A percentile compares a stretch with the other conserved stretches of the same genome.
phyloP scores from a whole-genome alignment of 768 basidiomycete genomes.

The Suillus paluster region DNA sequence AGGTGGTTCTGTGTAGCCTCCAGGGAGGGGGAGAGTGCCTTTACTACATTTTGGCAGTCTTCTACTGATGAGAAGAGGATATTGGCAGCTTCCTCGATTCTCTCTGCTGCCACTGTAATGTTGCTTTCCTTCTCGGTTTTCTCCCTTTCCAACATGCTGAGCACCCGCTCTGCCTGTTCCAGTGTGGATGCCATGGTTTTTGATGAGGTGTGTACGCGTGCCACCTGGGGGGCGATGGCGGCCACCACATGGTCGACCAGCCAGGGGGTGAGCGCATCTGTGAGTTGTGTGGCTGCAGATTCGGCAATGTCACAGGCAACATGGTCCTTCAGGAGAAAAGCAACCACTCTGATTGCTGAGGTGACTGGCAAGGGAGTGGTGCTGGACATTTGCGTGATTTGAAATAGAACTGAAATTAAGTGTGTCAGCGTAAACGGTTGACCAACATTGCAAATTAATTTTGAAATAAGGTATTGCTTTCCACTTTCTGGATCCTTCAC shows the following conservation, averaged over 20 bases:
- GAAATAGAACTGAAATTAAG: background rate
- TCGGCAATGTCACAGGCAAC: background rate
- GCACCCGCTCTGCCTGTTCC: background rate
- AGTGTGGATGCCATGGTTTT: background rate
- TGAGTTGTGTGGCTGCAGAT: background rate
- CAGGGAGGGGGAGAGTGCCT: background rate
- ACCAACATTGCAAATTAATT: background rate
- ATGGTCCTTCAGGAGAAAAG: background rate
- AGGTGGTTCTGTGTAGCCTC: background rate
- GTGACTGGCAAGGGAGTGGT: background rate
- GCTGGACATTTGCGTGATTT: constrained; percentile 1
- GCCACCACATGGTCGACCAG: background rate
- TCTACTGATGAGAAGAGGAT: background rate
- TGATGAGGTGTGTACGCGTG: background rate
- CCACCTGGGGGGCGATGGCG: background rate
- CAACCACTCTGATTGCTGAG: constrained; percentile 4
- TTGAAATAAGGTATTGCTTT: too few relatives aligned
- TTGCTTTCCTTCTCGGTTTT: too few relatives aligned
- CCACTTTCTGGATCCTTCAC: too few relatives aligned
- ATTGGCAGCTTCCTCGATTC: background rate
- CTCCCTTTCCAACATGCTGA: background rate
- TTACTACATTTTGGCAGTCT: background rate
- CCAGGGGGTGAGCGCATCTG: too few relatives aligned
- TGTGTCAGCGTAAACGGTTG: background rate
- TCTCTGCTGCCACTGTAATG: background rate